phyloP scores from a whole-genome alignment of 257 asterid genomes.

The Salvia rosmarinus region DNA sequence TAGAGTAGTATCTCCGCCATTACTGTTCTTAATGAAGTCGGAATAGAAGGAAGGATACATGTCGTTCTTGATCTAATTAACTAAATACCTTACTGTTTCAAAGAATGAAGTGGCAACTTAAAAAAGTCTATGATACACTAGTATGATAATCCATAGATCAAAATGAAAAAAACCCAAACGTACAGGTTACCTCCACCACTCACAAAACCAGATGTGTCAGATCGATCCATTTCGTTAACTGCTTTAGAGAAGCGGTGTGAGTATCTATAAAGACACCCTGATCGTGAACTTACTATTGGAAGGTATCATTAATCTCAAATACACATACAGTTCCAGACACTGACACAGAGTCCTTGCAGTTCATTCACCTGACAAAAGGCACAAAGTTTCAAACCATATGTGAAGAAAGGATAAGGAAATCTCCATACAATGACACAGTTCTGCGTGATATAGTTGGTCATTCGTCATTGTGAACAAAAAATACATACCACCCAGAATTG shows the following conservation, averaged over 20 bases:
- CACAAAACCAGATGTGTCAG: constrained; percentile 85
- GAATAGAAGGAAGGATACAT: constrained; percentile 49
- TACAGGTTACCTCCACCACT: constrained; percentile 70
- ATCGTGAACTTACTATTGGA: constrained; percentile 22
- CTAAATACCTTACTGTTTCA: constrained; percentile 28
- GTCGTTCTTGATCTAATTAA: constrained; percentile 42
- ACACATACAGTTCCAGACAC: constrained; percentile 32
- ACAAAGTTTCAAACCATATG: constrained; percentile 7
- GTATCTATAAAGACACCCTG: constrained; percentile 31
- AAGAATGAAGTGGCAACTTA: constrained; percentile 32
- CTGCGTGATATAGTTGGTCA: not conserved
- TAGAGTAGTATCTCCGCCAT: constrained; percentile 66
- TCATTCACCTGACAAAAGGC: constrained; percentile 47
- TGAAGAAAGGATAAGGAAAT: constrained; percentile 4
- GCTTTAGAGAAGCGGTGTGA: constrained; percentile 29
- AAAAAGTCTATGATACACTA: constrained; percentile 36
- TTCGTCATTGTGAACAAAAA: not conserved
- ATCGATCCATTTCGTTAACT: constrained; percentile 65
- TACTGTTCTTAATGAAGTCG: constrained; percentile 40
- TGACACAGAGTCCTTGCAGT: constrained; percentile 23
- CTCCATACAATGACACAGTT: not conserved
- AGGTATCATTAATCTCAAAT: constrained; percentile 10
- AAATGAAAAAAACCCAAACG: constrained; percentile 43
- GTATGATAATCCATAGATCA: constrained; percentile 37
- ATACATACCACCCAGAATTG: not conserved